These are phyloP conservation scores for Magnaporthales sp. DNA, from an alignment of 2,329 filamentous ascomycete species.

Conservation along the genomic window DNA sequence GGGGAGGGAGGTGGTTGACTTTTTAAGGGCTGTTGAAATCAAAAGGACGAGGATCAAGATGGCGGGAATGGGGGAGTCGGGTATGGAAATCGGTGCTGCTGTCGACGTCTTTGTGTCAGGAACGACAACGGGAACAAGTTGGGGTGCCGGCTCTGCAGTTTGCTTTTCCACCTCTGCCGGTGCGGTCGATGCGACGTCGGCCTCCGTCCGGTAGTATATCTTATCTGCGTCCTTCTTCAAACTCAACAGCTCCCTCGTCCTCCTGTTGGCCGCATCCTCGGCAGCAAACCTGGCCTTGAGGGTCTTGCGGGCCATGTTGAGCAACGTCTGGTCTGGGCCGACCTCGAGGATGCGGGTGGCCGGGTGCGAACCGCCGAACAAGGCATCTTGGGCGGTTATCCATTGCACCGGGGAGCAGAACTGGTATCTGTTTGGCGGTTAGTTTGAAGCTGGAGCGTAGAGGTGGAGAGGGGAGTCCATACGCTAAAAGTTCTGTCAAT, in stretches of 20 bases:
- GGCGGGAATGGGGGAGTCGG: constrained; percentile 11
- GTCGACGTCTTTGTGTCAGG: too few species aligned
- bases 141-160: too few species aligned
- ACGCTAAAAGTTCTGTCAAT: too few species aligned
- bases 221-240: constrained; percentile 13
- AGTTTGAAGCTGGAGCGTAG: too few species aligned
- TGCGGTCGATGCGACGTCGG: constrained; percentile 64
- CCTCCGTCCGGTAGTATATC: constrained; percentile 15
- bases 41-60: constrained; percentile 17
- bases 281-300: constrained; percentile 15
- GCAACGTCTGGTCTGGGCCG: constrained; percentile 25
- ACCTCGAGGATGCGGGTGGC: constrained; percentile 27
- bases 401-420: not conserved
- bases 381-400: constrained; percentile 18
- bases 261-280: constrained; percentile 13
- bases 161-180: constrained; percentile 31
- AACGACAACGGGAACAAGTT: too few species aligned
- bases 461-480: too few species aligned
- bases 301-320: constrained; percentile 27
- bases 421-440: not conserved
- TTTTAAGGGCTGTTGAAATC: constrained; percentile 21
- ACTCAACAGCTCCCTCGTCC: constrained; percentile 17
- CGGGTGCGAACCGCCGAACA: constrained; percentile 15
- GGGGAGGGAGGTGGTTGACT: constrained; percentile 16
- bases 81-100: not conserved